These are phyloP conservation scores for Amoebophrya sp. DNA, from an alignment of 169 alveolate genomes.

Conservation along the genomic window DNA sequence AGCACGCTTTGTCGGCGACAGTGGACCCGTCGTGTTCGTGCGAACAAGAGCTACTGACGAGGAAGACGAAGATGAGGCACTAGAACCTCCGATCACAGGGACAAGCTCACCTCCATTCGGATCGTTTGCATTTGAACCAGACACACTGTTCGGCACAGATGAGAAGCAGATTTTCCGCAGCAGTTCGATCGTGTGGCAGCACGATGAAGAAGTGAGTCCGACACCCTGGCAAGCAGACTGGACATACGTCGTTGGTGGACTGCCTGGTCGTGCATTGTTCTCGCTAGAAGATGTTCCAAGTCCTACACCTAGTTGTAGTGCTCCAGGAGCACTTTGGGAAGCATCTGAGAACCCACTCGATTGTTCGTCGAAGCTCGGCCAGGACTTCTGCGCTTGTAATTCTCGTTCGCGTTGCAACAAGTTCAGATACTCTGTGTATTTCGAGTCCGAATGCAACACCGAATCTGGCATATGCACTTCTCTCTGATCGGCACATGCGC, in stretches of 20 bases:
- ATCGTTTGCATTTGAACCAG: no score
- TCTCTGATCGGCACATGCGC: neutral
- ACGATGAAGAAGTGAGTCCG: neutral
- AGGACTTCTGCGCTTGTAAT: neutral
- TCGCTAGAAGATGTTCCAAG: no score
- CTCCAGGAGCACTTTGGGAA: no score
- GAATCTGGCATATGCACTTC: neutral
- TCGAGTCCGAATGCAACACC: neutral
- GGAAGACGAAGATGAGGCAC: no score
- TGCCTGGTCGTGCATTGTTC: neutral
- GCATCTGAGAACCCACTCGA: no score
- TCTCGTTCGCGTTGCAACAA: no score
- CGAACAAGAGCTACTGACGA: no score
- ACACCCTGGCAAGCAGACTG: neutral
- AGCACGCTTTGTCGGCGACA: neutral
- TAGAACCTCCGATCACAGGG: no score
- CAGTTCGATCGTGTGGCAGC: neutral
- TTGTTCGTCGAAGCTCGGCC: neutral
- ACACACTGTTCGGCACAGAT: no score
- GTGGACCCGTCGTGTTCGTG: no score
- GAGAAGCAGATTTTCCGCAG: neutral
- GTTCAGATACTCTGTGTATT: neutral
- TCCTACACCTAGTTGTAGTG: no score
- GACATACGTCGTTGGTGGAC: neutral
- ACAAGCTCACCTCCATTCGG: no score